phyloP scores from a whole-genome alignment of 805 yeast genomes.

The Wickerhamomyces canadensis region DNA sequence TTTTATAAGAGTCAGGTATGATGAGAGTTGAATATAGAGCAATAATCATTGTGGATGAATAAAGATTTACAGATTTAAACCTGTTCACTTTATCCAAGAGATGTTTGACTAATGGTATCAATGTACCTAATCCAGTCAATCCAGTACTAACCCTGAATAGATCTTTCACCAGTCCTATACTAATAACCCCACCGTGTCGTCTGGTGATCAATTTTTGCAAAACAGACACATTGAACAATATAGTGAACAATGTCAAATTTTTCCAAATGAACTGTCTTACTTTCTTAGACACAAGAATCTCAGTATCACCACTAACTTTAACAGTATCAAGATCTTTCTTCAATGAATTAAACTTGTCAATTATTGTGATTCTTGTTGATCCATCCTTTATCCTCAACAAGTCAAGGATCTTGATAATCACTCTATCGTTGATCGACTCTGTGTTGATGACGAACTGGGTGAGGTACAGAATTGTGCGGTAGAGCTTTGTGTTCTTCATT shows the following conservation, averaged over 20 bases:
- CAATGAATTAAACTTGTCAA: background rate
- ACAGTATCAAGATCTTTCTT: background rate
- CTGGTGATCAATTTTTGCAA: no score
- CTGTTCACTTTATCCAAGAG: background rate
- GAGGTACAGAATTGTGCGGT: no score
- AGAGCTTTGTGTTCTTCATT: no score
- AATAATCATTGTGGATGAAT: background rate
- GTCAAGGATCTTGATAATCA: background rate
- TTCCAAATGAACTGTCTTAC: constrained; percentile 7
- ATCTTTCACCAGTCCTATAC: no score
- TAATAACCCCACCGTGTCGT: no score
- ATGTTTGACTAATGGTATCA: constrained; percentile 4
- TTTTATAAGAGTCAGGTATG: no score
- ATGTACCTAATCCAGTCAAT: constrained; percentile 2
- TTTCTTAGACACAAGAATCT: background rate
- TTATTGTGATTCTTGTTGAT: background rate
- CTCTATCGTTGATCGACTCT: no score
- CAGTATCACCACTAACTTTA: background rate
- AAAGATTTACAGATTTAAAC: background rate
- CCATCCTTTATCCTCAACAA: background rate
- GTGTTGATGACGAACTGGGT: no score
- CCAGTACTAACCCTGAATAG: no score
- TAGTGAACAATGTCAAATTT: constrained; percentile 9
- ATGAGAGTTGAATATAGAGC: constrained; percentile 3
- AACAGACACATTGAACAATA: constrained; percentile 4